Base-by-base conservation (phyloP, 352 stramenopile species). In the Aphanomyces euteiches region DNA sequence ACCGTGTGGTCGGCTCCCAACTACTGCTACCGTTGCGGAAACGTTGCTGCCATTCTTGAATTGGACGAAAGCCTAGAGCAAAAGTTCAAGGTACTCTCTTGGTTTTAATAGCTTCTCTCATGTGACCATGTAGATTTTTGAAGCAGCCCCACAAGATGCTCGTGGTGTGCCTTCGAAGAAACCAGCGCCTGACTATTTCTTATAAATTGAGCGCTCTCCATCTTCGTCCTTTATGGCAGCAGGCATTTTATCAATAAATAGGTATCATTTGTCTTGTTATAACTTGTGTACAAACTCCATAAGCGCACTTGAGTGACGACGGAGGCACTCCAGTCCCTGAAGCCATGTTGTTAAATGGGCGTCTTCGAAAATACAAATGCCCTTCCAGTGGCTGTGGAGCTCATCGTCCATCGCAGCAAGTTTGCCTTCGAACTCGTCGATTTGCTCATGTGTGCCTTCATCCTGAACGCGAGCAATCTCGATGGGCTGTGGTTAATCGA, bases 1-100 rank as follows among this genome's bases (percentile, higher is more conserved):
- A 99, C 97, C 13, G 96, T 99, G 39, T 99, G 96, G 95, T 98
- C 90, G 58, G 97, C 97, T n/a, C 97, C 97, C 21, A 99, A 99
- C 79, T 99, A 99, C 79, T 99, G 97, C 75, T 99, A 99, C 81
- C 85, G 96, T 68, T 99, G 96, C 74, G 97, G 97, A 36, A 99
- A 99, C 76, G 96, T 99, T 7, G 97, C 97, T 7, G 95, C 96
- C 36, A 99, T 99, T 78, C 80, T 99, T 69, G 95, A 99, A 75
- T 78, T 99, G 47, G 97, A 99, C 80, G 97, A 99, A 78, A 97
- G 98, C 74, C 72, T 97, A 56, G 84, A 93, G 75, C 85, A 93
- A 74, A 84, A 84, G 54, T 94, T 94, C 76, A 94, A 93, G 81
- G 84, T 95, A 21, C 28, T 50, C 37, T 45, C 1, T 41, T 15